A percentile compares a stretch with the other conserved stretches of the same genome.
phyloP scores from a whole-genome alignment of 306 rosid genomes.

The Quercus ilex region DNA sequence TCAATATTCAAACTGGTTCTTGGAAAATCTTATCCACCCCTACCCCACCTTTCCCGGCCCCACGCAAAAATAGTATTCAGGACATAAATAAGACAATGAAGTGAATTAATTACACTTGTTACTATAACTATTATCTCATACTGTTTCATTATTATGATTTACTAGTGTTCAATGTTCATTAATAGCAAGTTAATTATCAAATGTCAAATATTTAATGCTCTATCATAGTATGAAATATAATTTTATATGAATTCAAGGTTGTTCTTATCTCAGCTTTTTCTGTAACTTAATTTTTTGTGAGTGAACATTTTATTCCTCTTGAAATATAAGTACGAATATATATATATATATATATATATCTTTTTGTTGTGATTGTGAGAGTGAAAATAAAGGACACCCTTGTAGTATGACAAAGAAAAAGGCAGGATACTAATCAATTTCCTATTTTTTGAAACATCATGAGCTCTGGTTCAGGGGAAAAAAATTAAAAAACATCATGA shows the following conservation, averaged over 20 bases:
- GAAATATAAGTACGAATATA: neutral
- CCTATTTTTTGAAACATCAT: conserved; percentile 38
- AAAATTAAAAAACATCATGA: neutral
- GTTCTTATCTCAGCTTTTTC: too few relatives aligned
- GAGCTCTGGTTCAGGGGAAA: neutral
- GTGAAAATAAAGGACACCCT: neutral
- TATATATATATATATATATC: neutral
- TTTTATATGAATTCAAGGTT: neutral
- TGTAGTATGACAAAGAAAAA: conserved; percentile 28
- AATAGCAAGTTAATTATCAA: neutral
- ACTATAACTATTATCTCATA: neutral
- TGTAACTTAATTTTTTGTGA: too few relatives aligned
- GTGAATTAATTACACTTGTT: neutral
- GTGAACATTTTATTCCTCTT: neutral
- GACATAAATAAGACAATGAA: neutral
- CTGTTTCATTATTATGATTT: neutral
- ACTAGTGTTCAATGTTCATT: neutral
- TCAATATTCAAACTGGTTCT: neutral
- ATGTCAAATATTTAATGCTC: too few relatives aligned
- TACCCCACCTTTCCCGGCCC: neutral
- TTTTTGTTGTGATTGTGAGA: neutral
- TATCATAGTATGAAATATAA: neutral
- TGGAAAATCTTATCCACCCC: neutral
- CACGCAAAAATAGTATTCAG: neutral
- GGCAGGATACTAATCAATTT: conserved; percentile 24